Evolutionary conservation across 768 basidiomycete species (phyloP).

Genomic region (Peribolospora baueri): DNA sequence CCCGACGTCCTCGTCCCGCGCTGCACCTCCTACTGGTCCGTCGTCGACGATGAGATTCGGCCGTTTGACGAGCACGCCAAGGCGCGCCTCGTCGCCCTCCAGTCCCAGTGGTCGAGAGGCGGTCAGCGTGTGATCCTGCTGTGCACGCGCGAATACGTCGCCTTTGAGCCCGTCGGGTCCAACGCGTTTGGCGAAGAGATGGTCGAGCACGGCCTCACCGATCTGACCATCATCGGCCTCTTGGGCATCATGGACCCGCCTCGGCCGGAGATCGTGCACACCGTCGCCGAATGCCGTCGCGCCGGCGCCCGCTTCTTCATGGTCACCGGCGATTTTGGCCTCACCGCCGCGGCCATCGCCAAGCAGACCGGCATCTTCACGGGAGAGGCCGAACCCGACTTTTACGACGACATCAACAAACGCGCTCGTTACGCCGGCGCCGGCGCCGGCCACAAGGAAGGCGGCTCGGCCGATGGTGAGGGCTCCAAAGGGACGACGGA

Average conservation of each 20-base stretch:
- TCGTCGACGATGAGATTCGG: conserved; percentile 19
- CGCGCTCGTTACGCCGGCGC: too few relatives aligned
- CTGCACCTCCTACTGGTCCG: conserved; percentile 19
- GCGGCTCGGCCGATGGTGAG: conserved; percentile 19
- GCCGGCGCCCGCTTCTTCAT: conserved; percentile 42
- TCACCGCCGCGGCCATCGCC: conserved; percentile 40
- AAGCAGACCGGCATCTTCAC: conserved; percentile 36
- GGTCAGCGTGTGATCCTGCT: conserved; percentile 40
- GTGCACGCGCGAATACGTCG: conserved; percentile 25
- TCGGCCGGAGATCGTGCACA: conserved; percentile 21
- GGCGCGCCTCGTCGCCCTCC: conserved; percentile 14
- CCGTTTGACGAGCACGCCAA: conserved; percentile 15
- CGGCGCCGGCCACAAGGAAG: neutral
- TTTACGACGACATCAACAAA: conserved; percentile 12
- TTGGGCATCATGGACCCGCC: conserved; percentile 38
- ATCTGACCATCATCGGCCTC: conserved; percentile 33
- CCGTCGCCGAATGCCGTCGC: conserved; percentile 19
- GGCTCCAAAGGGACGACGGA: conserved; percentile 7
- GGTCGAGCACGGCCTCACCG: conserved; percentile 26
- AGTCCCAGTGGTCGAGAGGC: conserved; percentile 29
- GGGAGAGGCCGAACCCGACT: neutral
- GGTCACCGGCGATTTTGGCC: conserved; percentile 33
- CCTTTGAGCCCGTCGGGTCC: conserved; percentile 18
- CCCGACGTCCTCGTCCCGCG: conserved; percentile 29
- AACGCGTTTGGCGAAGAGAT: conserved; percentile 18